Base-by-base conservation (phyloP, 495 filamentous ascomycete species). In the Talaromyces trachyspermus region DNA sequence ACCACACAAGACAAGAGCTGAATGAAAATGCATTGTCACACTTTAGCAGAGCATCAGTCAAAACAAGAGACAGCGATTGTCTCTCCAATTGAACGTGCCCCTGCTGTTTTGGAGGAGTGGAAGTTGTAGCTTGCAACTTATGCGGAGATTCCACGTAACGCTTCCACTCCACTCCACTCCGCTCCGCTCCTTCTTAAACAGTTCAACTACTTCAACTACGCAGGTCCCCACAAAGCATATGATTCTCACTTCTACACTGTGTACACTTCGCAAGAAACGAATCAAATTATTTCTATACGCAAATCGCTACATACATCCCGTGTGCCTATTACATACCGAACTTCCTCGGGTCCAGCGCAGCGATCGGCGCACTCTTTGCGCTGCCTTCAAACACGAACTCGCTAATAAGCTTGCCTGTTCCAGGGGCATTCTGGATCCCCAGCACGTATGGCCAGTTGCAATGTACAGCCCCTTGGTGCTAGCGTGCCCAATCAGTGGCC, bases 401-500 rank as follows among this genome's bases (percentile, higher is more conserved):
- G 48, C 84, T 86, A 68, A 98, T 85, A 27, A 95, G 64, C 71
- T 84, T 88, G 3, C 91, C 92, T 15, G 90, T 96, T 5, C 80
- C 94, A 4, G 90, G 89, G 2, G 81, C 89, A 72, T 98, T 98
- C 64, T 96, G 91, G 42, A 98, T 95, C 12, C 91, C 92, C 92
- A 97, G 64, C 92, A 97, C 3, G 88, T 95, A 67, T 98, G 92
- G 10, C 92, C 92, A 5, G 87, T 75, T 2, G 94, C 92, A 51
- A 98, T 67, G 59, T 89, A 80, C 27, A 96, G 56, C 0, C 94
- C 89, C 18, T 82, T 79, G 1, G 83, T 78, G 4, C 79, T 75
- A 18, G 89, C 88, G 51, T 77, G 66, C 1, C 88, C 92, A 25
- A 97, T 76, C 23, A 96, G 63, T 24, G 92, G 92, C 2, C 83